Evolutionary conservation across 2,329 filamentous ascomycete genomes (phyloP).

Genomic region (Aspergillus neotritici): DNA sequence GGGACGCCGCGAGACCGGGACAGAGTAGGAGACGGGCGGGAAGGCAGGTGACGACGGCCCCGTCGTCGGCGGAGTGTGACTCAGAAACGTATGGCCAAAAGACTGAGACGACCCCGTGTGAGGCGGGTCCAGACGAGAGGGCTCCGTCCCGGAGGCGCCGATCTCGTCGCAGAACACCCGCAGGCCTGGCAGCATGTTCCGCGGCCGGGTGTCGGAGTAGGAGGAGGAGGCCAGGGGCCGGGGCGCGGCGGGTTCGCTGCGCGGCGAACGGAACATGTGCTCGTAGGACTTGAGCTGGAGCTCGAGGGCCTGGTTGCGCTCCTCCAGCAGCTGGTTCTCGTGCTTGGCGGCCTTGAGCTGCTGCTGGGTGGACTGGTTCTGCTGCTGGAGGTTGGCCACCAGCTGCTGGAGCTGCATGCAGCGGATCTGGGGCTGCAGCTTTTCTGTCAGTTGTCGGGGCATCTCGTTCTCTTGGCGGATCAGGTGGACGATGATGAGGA

Average conservation of each 20-base stretch:
- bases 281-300: constrained; percentile 37
- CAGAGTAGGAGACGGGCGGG: constrained; percentile 23
- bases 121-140: constrained; percentile 18
- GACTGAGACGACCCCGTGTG: constrained; percentile 23
- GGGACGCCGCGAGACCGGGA: constrained; percentile 23
- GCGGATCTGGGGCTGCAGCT: constrained; percentile 34
- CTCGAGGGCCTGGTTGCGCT: constrained; percentile 33
- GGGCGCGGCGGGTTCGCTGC: constrained; percentile 26
- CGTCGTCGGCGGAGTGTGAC: constrained; percentile 30
- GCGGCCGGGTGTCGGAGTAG: constrained; percentile 23
- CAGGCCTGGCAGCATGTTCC: constrained; percentile 32
- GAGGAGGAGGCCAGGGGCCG: constrained; percentile 22
- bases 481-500: constrained; percentile 31
- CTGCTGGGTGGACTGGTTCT: constrained; percentile 31
- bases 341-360: constrained; percentile 31
- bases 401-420: constrained; percentile 37
- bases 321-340: constrained; percentile 31
- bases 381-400: constrained; percentile 31
- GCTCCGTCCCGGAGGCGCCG: constrained; percentile 21
- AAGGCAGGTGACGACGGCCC: constrained; percentile 34
- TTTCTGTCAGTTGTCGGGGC: constrained; percentile 32
- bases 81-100: constrained; percentile 27
- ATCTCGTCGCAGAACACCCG: constrained; percentile 34
- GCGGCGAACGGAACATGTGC: constrained; percentile 34
- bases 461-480: constrained; percentile 33